phyloP scores from a whole-genome alignment of 2,329 filamentous ascomycete genomes.

The Gyromitra esculenta region DNA sequence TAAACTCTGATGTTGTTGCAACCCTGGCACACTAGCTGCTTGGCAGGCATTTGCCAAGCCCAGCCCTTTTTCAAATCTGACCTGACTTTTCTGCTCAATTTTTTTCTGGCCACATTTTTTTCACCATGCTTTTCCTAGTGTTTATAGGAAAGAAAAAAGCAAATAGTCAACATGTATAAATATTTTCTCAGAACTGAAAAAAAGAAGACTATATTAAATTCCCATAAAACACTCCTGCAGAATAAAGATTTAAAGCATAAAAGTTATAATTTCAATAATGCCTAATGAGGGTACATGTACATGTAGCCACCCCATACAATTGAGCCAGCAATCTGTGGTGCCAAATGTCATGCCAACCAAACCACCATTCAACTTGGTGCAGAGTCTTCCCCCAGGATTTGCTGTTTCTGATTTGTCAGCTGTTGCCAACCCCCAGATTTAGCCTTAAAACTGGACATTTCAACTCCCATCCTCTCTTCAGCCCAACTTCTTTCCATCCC shows the following conservation, averaged over 20 bases:
- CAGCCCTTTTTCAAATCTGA: neutral
- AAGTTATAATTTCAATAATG: neutral
- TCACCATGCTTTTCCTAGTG: too few species aligned
- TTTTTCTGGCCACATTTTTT: neutral
- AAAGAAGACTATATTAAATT: too few species aligned
- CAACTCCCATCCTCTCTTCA: conserved; percentile 16
- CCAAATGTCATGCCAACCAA: neutral
- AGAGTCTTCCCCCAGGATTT: conserved; percentile 2
- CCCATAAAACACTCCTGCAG: neutral
- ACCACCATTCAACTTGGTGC: neutral
- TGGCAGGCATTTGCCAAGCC: conserved; percentile 14
- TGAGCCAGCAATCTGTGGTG: neutral
- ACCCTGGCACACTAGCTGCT: neutral
- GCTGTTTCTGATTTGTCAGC: conserved; percentile 34
- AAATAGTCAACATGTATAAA: neutral
- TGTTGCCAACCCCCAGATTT: neutral
- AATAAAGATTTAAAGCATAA: neutral
- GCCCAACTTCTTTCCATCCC: neutral
- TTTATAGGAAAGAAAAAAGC: too few species aligned
- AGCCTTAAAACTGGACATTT: neutral
- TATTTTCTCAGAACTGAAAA: neutral
- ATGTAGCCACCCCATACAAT: neutral
- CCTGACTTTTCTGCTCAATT: too few species aligned
- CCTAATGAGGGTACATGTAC: neutral
- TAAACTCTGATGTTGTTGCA: neutral